Base-by-base conservation (phyloP, 75 land plant genomes). In the Cunninghamia lanceolata region DNA sequence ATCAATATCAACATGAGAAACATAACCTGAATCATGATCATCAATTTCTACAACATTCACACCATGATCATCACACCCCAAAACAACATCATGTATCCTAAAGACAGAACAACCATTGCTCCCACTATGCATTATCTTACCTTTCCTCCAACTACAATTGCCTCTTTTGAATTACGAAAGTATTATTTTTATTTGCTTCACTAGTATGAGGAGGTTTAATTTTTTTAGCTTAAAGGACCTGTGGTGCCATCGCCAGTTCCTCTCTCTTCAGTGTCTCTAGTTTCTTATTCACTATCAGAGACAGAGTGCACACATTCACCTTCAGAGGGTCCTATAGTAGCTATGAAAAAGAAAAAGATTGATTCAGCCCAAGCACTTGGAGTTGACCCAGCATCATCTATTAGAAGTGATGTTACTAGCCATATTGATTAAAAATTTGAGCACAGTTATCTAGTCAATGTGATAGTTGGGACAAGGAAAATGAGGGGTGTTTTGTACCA, bases 401-500 rank as follows among this genome's bases (percentile, higher is more conserved):
- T 90, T 85, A 89, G 91, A 43, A 42, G 74, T 30, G 56, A 76
- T 40, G 87, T 91, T 42, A 85, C 90, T 71, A 94, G 97, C 50
- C 85, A 70, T 21, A 95, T 94, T 47, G 94, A 96, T 85, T 94
- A 90, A 47, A 96, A 96, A 83, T 93, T 95, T 88, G 95, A 94
- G 50, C 84, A 92, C 88, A 97, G 97, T n/a, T 96, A 96, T 87
- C 84, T 96, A 8, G 93, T 95, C 34, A 88, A 91, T 39, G 94
- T 91, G 43, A 90, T 71, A 38, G 83, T 92, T 80, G 95, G 94
- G 38, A 66, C 88, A 40, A 92, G 90, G 71, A 88, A 90, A 70
- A 76, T 95, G 84, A 89, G 87, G 70, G 97, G 99, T 53, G 90
- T 95, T n/a, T n/a, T n/a, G n/a, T n/a, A n/a, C n/a, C n/a, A n/a